Percentiles rank a stretch among this genome's conserved stretches.
These are phyloP conservation scores for Monilinia laxa DNA, from an alignment of 2,329 filamentous ascomycete genomes.

Conservation along the genomic window DNA sequence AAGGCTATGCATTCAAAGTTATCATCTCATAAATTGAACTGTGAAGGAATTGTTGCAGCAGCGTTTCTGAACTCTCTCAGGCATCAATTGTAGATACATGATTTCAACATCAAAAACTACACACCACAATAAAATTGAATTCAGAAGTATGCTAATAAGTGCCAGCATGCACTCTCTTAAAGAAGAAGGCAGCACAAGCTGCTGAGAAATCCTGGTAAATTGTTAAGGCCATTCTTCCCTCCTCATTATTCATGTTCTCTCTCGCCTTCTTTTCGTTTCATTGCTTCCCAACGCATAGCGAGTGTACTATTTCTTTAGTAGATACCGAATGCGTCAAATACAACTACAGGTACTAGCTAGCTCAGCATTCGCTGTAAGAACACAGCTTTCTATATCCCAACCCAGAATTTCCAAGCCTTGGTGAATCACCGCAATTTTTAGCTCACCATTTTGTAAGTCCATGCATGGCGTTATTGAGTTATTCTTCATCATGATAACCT, in stretches of 20 bases:
- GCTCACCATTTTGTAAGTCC: too few species aligned
- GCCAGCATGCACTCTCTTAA: not conserved
- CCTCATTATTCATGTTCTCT: not conserved
- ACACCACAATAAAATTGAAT: not conserved
- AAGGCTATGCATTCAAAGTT: not conserved
- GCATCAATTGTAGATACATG: not conserved
- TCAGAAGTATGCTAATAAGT: not conserved
- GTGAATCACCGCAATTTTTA: too few species aligned
- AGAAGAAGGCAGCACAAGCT: not conserved
- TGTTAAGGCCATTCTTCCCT: not conserved
- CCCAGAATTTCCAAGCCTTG: not conserved
- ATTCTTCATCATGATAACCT: too few species aligned
- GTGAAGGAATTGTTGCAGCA: not conserved
- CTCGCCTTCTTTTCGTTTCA: not conserved
- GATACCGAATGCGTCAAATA: constrained; percentile 25
- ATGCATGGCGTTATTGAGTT: too few species aligned
- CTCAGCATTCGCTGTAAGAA: not conserved
- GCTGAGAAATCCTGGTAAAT: not conserved
- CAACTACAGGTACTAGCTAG: constrained; percentile 6
- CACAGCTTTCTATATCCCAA: not conserved
- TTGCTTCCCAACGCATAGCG: constrained; percentile 5
- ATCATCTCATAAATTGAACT: not conserved
- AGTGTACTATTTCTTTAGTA: too few species aligned
- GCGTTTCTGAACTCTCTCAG: not conserved
- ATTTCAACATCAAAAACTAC: not conserved